These are phyloP conservation scores for Trichoderma asperelloides DNA, from an alignment of 495 filamentous ascomycete genomes.

Conservation along the genomic window DNA sequence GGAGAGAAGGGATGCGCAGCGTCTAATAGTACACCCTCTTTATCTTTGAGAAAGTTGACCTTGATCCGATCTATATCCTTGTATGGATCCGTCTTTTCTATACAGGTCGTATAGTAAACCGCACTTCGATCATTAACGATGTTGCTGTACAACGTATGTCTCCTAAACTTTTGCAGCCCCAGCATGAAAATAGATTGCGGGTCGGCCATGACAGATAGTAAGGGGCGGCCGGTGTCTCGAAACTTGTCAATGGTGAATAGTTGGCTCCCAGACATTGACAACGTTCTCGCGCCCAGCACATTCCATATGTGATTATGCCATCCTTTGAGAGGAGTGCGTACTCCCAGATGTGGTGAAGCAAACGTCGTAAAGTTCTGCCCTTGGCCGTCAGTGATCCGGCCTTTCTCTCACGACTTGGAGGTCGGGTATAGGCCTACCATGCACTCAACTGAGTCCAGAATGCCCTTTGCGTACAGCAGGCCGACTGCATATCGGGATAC, in stretches of 20 bases:
- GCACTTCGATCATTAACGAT: constrained; percentile 74
- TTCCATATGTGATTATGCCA: constrained; percentile 66
- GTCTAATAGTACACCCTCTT: constrained; percentile 61
- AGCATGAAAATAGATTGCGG: constrained; percentile 77
- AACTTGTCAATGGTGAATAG: constrained; percentile 83
- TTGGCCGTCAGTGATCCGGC: neutral
- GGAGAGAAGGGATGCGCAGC: constrained; percentile 51
- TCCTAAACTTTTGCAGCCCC: constrained; percentile 63
- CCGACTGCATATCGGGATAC: constrained; percentile 84
- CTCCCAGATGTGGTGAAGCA: constrained; percentile 81
- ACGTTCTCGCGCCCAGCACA: constrained; percentile 61
- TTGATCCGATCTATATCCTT: constrained; percentile 52
- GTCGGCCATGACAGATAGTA: constrained; percentile 76
- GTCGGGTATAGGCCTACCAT: constrained; percentile 40
- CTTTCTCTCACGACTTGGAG: neutral
- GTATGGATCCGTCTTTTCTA: constrained; percentile 69
- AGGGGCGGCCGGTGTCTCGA: constrained; percentile 65
- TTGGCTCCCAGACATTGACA: constrained; percentile 77
- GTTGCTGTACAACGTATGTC: constrained; percentile 72
- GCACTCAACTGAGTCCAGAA: constrained; percentile 69
- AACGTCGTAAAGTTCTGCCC: constrained; percentile 83
- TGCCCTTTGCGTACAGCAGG: constrained; percentile 67
- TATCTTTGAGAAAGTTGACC: constrained; percentile 66
- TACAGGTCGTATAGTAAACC: constrained; percentile 70
- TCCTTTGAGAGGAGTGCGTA: constrained; percentile 64